phyloP scores from a whole-genome alignment of 331 rosid species.

The Quercus tomentella region DNA sequence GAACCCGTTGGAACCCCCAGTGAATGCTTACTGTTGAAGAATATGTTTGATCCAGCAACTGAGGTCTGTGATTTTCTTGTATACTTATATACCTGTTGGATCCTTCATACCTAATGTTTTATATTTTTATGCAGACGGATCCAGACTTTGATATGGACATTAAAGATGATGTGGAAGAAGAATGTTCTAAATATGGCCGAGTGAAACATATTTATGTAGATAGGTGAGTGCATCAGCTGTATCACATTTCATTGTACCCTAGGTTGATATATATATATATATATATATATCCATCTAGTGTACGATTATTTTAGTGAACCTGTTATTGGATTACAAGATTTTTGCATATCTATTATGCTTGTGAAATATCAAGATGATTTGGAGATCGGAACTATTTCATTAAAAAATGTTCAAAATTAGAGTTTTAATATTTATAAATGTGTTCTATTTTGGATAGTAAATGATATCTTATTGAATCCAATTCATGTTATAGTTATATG shows the following conservation, averaged over 20 bases:
- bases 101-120: slow-evolving; percentile 2
- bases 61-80: slow-evolving; percentile 59
- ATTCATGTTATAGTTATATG: too few species aligned
- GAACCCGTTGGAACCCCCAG: slow-evolving; percentile 88
- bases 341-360: too few species aligned
- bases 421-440: too few species aligned
- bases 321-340: too few species aligned
- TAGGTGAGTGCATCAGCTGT: slow-evolving; percentile 55
- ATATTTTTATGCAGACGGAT: slow-evolving; percentile 51
- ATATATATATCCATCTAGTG: too few species aligned
- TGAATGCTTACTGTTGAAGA: slow-evolving; percentile 82
- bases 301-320: too few species aligned
- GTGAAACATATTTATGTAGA: slow-evolving; percentile 91
- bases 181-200: slow-evolving; percentile 88
- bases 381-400: too few species aligned
- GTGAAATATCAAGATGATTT: neutral
- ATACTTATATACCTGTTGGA: neutral
- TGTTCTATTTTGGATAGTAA: too few species aligned
- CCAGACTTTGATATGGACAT: slow-evolving; percentile 89
- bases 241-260: neutral
- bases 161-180: slow-evolving; percentile 92
- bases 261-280: too few species aligned
- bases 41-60: slow-evolving; percentile 89
- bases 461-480: too few species aligned
- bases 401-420: too few species aligned